Conservation (phyloP, 2,329 filamentous ascomycete species). For the Pseudocercospora vitis region DNA sequence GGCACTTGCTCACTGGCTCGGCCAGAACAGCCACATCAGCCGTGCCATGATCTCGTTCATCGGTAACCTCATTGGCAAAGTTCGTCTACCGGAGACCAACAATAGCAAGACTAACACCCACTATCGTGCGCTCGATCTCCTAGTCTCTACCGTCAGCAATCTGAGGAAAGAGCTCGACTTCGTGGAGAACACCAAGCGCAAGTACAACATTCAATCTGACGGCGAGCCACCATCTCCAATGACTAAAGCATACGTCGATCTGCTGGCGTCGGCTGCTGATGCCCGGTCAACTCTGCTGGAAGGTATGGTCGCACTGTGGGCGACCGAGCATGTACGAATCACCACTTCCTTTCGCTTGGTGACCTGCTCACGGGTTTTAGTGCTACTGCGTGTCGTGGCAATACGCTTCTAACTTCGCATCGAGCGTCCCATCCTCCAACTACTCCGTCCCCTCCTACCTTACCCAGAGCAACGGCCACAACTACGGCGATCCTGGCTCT, state of each 20-base stretch:
- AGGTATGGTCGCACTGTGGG: conserved; percentile 72
- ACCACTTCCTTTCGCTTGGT: neutral
- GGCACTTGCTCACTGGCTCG: conserved; percentile 65
- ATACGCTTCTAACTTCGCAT: conserved; percentile 48
- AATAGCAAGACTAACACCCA: conserved; percentile 50
- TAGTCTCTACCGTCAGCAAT: conserved; percentile 65
- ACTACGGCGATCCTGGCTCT: conserved; percentile 15
- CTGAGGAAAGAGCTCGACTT: conserved; percentile 67
- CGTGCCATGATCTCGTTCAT: conserved; percentile 69
- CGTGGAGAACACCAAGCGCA: conserved; percentile 63
- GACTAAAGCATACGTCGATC: conserved; percentile 57
- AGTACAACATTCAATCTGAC: conserved; percentile 58
- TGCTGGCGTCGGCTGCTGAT: conserved; percentile 59
- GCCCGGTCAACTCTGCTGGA: conserved; percentile 59
- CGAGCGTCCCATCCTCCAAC: conserved; percentile 30
- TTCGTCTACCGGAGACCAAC: conserved; percentile 54
- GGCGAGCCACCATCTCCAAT: conserved; percentile 48
- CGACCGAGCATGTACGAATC: conserved; percentile 62
- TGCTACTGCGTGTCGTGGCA: conserved; percentile 51
- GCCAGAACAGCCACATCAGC: conserved; percentile 70
- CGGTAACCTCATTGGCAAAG: conserved; percentile 62
- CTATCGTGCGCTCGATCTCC: conserved; percentile 60
- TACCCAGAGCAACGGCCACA: conserved; percentile 20
- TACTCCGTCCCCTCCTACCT: conserved; percentile 38
- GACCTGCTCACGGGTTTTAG: conserved; percentile 31